Evolutionary conservation across 148 eudicot species (phyloP), one percentile per base, ranked within the genome.

Genomic region (Camellia granthamiana): DNA sequence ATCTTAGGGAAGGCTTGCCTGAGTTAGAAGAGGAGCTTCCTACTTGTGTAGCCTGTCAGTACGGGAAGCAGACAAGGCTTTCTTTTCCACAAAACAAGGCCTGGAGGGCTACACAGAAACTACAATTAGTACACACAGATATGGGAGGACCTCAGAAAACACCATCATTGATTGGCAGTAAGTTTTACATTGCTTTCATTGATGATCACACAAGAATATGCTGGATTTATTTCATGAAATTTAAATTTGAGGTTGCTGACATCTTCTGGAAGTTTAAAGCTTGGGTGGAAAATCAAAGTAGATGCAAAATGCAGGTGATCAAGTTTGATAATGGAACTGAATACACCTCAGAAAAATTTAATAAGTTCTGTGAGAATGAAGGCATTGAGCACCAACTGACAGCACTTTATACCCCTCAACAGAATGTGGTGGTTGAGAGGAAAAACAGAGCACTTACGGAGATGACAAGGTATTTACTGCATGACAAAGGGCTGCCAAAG

Each of bases 401-500:
- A 21, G 14, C 69, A 64, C 16, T 42, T 64, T 64, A 64, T 13
- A 64, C 69, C 10, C 69, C 70, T 67, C 46, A 66, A 38, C 69
- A 66, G 9, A 62, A 62, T 62, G 66, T 30, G 7, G 38, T 62
- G 19, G 66, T 62, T 30, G 41, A 62, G 66, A 66, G 69, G 19
- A 66, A 66, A 38, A 30, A 66, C 12, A 30, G 44, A 10, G 38
- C 69, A 3, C 9, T 66, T 18, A 66, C 38, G 69, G 69, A 66
- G 2, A 66, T 66, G 68, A 64, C 41, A 19, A 64, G 41, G 68
- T 64, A 30, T 21, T 64, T 64, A 41, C 11, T 64, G 2, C 69
- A 38, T 66, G 69, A 38, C 69, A 66, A 66, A 30, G 69, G 66
- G 66, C 38, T n/a, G 41, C 66, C 66, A 62, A 62, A 62, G 15